A percentile compares a stretch with the other conserved stretches of the same genome.
Evolutionary conservation across 2,329 filamentous ascomycete species (phyloP).

Genomic region (Pseudocercospora macadamiae): DNA sequence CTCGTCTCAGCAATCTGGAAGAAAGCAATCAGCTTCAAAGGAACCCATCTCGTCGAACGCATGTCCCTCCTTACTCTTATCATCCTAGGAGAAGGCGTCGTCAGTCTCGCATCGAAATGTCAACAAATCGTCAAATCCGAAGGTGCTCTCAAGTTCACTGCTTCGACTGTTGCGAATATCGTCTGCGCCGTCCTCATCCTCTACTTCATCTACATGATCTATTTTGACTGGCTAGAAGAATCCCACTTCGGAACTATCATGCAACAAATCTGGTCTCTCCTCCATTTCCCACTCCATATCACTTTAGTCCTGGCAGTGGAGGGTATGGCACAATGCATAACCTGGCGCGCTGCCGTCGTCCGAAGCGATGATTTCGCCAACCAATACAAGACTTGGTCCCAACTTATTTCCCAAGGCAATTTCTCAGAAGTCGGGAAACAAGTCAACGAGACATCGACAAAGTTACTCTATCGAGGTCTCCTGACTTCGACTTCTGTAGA

Average conservation of each 20-base stretch:
- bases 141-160: slow-evolving; percentile 20
- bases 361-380: slow-evolving; percentile 17
- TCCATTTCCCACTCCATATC: slow-evolving; percentile 33
- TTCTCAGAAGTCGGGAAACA: slow-evolving; percentile 6
- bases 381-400: slow-evolving; percentile 1
- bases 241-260: slow-evolving; percentile 29
- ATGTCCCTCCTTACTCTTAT: slow-evolving; percentile 45
- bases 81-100: slow-evolving; percentile 45
- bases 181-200: slow-evolving; percentile 40
- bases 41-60: slow-evolving; percentile 42
- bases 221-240: slow-evolving; percentile 30
- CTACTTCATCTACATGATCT: slow-evolving; percentile 33
- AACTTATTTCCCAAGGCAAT: background rate
- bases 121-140: slow-evolving; percentile 39
- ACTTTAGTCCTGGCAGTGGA: slow-evolving; percentile 24
- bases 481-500: slow-evolving; percentile 9
- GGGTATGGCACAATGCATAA: slow-evolving; percentile 38
- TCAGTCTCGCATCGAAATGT: slow-evolving; percentile 40
- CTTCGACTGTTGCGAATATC: slow-evolving; percentile 39
- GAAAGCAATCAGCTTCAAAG: slow-evolving; percentile 42
- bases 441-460: slow-evolving; percentile 19
- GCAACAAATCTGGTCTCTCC: slow-evolving; percentile 31
- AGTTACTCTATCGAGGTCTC: slow-evolving; percentile 18
- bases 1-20: slow-evolving; percentile 38
- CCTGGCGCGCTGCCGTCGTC: slow-evolving; percentile 34